Evolutionary conservation across 768 basidiomycete genomes (phyloP), one percentile per base, ranked within the genome.

Genomic region (Pleurotus citrinopileatus): DNA sequence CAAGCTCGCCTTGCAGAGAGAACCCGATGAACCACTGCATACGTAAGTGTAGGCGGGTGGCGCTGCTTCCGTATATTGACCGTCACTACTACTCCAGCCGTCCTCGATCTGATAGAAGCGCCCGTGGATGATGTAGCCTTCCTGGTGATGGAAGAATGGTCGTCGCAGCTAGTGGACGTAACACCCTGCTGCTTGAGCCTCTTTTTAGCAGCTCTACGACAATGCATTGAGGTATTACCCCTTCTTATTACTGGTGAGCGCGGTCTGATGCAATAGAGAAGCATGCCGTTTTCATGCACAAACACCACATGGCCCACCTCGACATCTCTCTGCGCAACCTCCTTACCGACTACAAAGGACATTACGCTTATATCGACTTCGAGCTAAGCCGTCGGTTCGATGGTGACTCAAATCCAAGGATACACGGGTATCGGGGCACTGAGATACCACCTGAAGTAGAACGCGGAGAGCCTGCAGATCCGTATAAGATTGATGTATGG

Each of bases 61-160:
- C 45, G 32, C 56, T 32, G 17, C 4, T 40, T 7, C 28, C 10
- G 28, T 52, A 27, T 10, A 26, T 55, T 53, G 20, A 55, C 37
- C 58, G 65, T 46, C 47, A 7, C 52, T 9, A 53, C 56, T 19
- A 19, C 27, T 43, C 13, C 61, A 91, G 89, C 89, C 34, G 73
- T 91, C 17, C 65, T 87, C 26, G 85, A 84, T 61, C 65, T 87
- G 17, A 77, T 91, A 46, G 77, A 81, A 58, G 70, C 80, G 19
- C 64, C 70, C 2, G 62, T 71, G 8, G 84, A 87, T 55, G 65
- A 71, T 45, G 63, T 86, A 32, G 82, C 73, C 12, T 84, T 91
- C 61, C 82, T 91, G 53, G 82, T 90, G 22, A 89, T 89, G 87
- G 89, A 90, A 63, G 80, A 88, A 67, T 91, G 89, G 89, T 84